A percentile compares a stretch with the other conserved stretches of the same genome.
phyloP scores from a whole-genome alignment of 495 filamentous ascomycete genomes.

The Geoglossum glabrum region DNA sequence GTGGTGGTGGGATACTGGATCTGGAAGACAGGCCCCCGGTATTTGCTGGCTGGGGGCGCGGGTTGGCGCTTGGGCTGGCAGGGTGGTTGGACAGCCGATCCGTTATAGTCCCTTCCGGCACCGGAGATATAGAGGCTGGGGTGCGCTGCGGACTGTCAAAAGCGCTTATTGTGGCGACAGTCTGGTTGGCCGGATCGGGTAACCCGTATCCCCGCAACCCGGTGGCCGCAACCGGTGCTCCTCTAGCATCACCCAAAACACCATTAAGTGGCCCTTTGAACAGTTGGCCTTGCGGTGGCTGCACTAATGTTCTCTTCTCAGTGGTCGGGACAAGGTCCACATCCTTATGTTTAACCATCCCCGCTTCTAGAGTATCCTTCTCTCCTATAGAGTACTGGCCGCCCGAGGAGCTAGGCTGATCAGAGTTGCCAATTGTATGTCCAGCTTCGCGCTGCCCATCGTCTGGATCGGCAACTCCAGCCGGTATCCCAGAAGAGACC shows the following conservation, averaged over 20 bases:
- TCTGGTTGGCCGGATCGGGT: background rate
- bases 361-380: constrained; percentile 1
- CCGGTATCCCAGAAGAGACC: constrained; percentile 35
- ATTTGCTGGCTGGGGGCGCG: background rate
- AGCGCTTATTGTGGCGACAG: background rate
- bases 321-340: constrained; percentile 12
- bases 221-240: background rate
- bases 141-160: background rate
- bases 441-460: background rate
- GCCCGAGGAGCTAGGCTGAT: background rate
- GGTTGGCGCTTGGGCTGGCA: background rate
- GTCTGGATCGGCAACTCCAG: background rate
- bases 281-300: constrained; percentile 4
- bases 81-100: background rate
- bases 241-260: background rate
- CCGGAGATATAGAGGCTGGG: background rate
- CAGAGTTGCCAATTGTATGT: background rate
- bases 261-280: background rate
- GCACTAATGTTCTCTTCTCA: constrained; percentile 7
- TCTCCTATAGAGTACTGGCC: background rate
- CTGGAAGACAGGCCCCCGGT: background rate
- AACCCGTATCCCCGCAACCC: background rate
- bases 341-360: constrained; percentile 8
- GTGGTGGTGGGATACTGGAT: constrained; percentile 12
- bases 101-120: background rate